Conservation (phyloP, 306 rosid genomes). For the Vicia villosa region DNA sequence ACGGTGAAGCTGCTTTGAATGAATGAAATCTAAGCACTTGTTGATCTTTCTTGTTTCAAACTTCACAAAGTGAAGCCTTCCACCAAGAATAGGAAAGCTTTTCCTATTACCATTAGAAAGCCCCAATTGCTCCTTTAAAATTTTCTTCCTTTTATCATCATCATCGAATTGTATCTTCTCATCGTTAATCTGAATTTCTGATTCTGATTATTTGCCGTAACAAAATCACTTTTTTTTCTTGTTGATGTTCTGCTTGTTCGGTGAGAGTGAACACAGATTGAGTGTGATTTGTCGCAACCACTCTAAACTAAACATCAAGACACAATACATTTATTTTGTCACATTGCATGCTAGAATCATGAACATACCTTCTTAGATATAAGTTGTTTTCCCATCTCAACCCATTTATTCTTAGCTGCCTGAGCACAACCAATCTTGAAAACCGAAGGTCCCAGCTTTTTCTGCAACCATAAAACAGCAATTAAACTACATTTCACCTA, state of each 20-base stretch:
- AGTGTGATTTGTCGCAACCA: too few relatives aligned
- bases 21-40: slow-evolving; percentile 91
- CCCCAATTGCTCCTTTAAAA: slow-evolving; percentile 68
- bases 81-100: slow-evolving; percentile 96
- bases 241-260: too few relatives aligned
- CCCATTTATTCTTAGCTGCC: slow-evolving; percentile 90
- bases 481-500: neutral
- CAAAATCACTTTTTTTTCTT: too few relatives aligned
- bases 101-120: slow-evolving; percentile 74
- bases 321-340: neutral
- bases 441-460: slow-evolving; percentile 53
- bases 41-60: slow-evolving; percentile 90
- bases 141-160: slow-evolving; percentile 77
- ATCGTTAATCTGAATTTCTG: too few relatives aligned
- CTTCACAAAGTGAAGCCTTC: slow-evolving; percentile 99
- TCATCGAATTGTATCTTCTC: too few relatives aligned
- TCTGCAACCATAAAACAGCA: slow-evolving; percentile 48
- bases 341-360: neutral
- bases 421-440: slow-evolving; percentile 84
- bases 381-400: slow-evolving; percentile 74
- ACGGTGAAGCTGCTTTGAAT: slow-evolving; percentile 90
- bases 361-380: slow-evolving; percentile 64
- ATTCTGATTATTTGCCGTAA: too few relatives aligned
- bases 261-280: too few relatives aligned
- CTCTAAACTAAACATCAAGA: neutral